These are phyloP conservation scores for Pyrenula aspistea DNA, from an alignment of 495 filamentous ascomycete genomes.

Conservation along the genomic window DNA sequence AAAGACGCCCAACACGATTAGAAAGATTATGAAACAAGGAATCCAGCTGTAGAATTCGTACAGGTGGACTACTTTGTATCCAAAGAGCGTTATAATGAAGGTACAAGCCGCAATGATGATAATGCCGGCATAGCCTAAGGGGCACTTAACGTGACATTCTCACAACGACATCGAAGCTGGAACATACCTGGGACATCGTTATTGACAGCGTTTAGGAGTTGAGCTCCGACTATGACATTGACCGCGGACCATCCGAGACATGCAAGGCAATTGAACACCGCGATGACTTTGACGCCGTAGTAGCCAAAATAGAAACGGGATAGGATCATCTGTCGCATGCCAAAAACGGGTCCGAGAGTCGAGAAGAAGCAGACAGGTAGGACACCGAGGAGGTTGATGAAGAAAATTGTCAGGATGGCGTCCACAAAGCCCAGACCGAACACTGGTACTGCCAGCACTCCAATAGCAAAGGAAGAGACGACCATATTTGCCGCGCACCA, in stretches of 20 bases:
- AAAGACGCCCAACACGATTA: conserved; percentile 62
- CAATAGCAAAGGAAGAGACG: conserved; percentile 71
- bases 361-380: conserved; percentile 70
- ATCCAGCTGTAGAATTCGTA: conserved; percentile 78
- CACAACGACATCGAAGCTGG: too few relatives aligned
- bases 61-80: conserved; percentile 68
- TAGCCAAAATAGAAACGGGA: conserved; percentile 73
- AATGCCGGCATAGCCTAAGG: conserved; percentile 54
- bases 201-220: conserved; percentile 71
- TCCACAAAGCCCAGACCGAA: conserved; percentile 67
- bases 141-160: too few relatives aligned
- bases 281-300: conserved; percentile 60
- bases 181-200: conserved; percentile 38
- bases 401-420: conserved; percentile 61
- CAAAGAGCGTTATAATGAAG: conserved; percentile 59
- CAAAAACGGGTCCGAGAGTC: conserved; percentile 66
- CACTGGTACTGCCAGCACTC: conserved; percentile 53
- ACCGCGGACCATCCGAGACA: conserved; percentile 69
- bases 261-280: conserved; percentile 62
- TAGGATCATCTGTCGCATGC: conserved; percentile 77
- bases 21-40: conserved; percentile 64
- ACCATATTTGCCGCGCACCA: conserved; percentile 82
- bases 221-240: conserved; percentile 73
- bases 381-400: conserved; percentile 67
- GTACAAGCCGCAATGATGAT: conserved; percentile 64